Base-by-base conservation (phyloP, 164 flowering plant species). In the Aristolochia contorta region DNA sequence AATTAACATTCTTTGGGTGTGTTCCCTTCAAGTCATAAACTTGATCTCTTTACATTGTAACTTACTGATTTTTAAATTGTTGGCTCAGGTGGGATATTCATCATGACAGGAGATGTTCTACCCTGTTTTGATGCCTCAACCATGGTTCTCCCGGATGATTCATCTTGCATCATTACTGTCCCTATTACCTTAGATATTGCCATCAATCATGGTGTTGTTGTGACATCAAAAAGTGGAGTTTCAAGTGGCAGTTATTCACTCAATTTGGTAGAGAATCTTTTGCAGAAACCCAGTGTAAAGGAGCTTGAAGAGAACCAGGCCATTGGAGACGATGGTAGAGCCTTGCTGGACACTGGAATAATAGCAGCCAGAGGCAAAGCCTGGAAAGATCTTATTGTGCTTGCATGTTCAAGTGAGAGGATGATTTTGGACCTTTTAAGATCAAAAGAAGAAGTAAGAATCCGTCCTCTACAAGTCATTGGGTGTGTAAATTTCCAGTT, bases 81-180 rank as follows among this genome's bases (percentile, higher is more conserved):
- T 24, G 49, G 68, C 70, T 61, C 81, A 94, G 99, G 99, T 75
- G 99, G 97, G n/a, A 46, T 94, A 48, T 81, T 94, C 60, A 91
- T 78, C 43, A 94, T 94, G 99, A 94, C 99, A 60, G 99, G 99
- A 60, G 99, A 94, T 84, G 99, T 94, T 63, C 95, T 94, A 67
- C 99, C 97, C 22, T 89, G 96, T 76, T 94, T 89, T 76, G 94
- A 91, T 79, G 91, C 96, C 57, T 85, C 85, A 49, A 69, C 64
- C 52, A 61, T 91, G 86, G 72, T 78, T 69, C 91, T 94, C 71
- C 96, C 99, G 18, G 84, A 79, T 56, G 89, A 94, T 49, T 63
- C 91, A 25, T 73, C 97, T n/a, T 82, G 90, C 75, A 94, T 91
- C 47, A 71, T 94, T 58, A 94, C 99, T 56, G 99, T 91, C 66